Evolutionary conservation across 2,329 filamentous ascomycete genomes (phyloP).

Genomic region (Alternaria incomplexa): DNA sequence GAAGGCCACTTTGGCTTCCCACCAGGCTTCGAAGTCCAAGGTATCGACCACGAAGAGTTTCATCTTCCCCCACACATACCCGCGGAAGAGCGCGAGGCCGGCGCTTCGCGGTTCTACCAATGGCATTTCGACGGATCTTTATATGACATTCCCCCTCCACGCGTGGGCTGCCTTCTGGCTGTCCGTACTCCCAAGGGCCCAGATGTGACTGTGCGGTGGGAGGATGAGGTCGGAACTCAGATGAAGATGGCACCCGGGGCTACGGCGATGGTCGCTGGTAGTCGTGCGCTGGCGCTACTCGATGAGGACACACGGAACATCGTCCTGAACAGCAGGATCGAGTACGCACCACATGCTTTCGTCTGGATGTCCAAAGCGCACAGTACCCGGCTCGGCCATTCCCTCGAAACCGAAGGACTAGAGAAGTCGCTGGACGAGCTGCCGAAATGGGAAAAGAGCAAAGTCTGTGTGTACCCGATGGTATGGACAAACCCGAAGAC

Average conservation of each 20-base stretch:
- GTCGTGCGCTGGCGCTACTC: not conserved
- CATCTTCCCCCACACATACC: constrained; percentile 15
- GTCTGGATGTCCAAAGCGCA: constrained; percentile 24
- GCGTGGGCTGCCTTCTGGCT: not conserved
- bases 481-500: constrained; percentile 17
- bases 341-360: constrained; percentile 56
- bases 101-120: not conserved
- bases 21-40: constrained; percentile 17
- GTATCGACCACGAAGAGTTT: constrained; percentile 17
- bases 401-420: constrained; percentile 10
- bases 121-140: not conserved
- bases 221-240: not conserved
- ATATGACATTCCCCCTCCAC: not conserved
- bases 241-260: not conserved
- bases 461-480: constrained; percentile 16
- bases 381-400: constrained; percentile 12
- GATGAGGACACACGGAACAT: not conserved
- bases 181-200: not conserved
- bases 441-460: constrained; percentile 10
- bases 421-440: constrained; percentile 12
- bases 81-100: constrained; percentile 12
- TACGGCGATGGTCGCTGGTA: not conserved
- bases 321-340: constrained; percentile 42
- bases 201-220: not conserved
- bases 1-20: constrained; percentile 16